Evolutionary conservation across 352 stramenopile species (phyloP).

Genomic region (Phytophthora aleatoria): DNA sequence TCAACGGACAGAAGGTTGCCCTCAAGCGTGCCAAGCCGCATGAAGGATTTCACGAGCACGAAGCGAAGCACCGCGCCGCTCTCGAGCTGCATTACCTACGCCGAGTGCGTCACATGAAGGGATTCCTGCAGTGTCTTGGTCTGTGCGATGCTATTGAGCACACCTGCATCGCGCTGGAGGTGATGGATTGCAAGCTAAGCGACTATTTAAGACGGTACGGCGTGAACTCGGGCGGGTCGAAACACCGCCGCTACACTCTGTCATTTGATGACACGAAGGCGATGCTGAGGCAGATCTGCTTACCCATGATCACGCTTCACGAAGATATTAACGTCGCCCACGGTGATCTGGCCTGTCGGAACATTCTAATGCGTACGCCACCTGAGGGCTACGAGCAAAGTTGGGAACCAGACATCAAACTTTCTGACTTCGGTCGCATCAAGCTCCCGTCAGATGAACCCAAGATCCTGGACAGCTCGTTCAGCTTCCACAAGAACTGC

Average conservation of each 20-base stretch:
- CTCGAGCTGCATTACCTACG: conserved; percentile 84
- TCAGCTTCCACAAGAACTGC: conserved; percentile 88
- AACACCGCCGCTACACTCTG: conserved; percentile 64
- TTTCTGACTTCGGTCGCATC: conserved; percentile 86
- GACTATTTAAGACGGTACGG: conserved; percentile 83
- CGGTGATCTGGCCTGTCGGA: conserved; percentile 83
- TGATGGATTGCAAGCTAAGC: conserved; percentile 90
- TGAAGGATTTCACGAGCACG: conserved; percentile 72
- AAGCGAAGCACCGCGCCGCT: conserved; percentile 81
- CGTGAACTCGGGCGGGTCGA: conserved; percentile 40
- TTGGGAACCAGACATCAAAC: conserved; percentile 83
- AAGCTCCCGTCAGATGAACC: conserved; percentile 68
- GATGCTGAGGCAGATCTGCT: conserved; percentile 77
- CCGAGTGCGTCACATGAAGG: conserved; percentile 72
- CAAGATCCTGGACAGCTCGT: conserved; percentile 67
- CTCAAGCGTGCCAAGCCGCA: conserved; percentile 84
- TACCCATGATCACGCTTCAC: conserved; percentile 80
- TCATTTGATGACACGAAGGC: conserved; percentile 55
- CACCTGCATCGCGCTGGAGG: conserved; percentile 84
- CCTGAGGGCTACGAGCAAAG: conserved; percentile 81
- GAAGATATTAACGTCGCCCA: conserved; percentile 83
- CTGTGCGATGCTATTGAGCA: conserved; percentile 85
- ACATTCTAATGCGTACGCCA: conserved; percentile 82
- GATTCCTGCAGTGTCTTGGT: conserved; percentile 83
- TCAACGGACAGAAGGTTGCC: conserved; percentile 79